Conservation (phyloP, 208 protist species). For the Trypanosoma vivax region DNA sequence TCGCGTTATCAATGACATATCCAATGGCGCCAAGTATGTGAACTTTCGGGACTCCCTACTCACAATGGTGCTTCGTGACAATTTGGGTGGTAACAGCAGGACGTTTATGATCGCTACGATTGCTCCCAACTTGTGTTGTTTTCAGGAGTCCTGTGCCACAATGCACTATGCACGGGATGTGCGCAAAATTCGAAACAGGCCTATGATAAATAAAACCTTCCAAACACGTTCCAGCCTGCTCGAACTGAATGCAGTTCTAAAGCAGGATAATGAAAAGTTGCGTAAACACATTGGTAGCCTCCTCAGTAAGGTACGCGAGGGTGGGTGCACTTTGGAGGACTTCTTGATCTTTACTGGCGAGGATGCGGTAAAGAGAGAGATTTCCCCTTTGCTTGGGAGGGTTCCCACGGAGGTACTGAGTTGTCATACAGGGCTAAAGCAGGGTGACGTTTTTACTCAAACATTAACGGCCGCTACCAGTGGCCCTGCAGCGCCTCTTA, state of each 20-base stretch:
- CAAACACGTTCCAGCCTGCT: constrained; percentile 83
- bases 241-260: constrained; percentile 51
- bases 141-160: constrained; percentile 77
- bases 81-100: constrained; percentile 87
- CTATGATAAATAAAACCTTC: constrained; percentile 84
- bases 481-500: constrained; percentile 29
- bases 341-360: not conserved
- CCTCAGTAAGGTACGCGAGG: constrained; percentile 12
- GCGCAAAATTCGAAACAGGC: constrained; percentile 81
- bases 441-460: constrained; percentile 9
- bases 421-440: not conserved
- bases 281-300: constrained; percentile 52
- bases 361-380: not conserved
- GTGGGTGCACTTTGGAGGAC: constrained; percentile 4
- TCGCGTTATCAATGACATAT: constrained; percentile 84
- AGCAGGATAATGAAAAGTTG: constrained; percentile 56
- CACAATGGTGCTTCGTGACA: constrained; percentile 88
- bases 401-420: not conserved
- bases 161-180: constrained; percentile 78
- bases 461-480: constrained; percentile 26
- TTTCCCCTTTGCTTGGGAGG: not conserved
- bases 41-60: constrained; percentile 92
- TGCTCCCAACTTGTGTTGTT: constrained; percentile 69
- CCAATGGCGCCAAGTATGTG: constrained; percentile 73
- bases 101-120: constrained; percentile 94